A percentile compares a stretch with the other conserved stretches of the same genome.
Evolutionary conservation across 2,329 filamentous ascomycete genomes (phyloP).

Genomic region (Fusarium floridanum): DNA sequence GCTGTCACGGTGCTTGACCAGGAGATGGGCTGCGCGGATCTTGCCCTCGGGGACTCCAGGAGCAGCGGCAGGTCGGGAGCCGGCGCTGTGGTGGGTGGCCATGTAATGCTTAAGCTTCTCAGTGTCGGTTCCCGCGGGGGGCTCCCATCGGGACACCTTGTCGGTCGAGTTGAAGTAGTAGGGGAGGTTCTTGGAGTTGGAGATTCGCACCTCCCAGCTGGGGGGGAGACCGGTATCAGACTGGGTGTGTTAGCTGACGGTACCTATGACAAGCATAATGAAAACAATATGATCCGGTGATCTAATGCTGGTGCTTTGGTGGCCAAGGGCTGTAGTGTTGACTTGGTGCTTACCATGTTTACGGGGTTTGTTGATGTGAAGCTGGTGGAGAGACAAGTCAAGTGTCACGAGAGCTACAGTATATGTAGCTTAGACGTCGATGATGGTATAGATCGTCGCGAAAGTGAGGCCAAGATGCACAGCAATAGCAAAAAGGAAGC

Average conservation of each 20-base stretch:
- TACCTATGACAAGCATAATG: background rate
- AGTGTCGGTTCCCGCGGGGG: constrained; percentile 86
- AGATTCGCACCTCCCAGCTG: constrained; percentile 96
- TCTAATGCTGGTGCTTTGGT: background rate
- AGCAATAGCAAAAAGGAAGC: constrained; percentile 10
- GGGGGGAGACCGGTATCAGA: constrained; percentile 84
- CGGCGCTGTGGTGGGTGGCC: constrained; percentile 83
- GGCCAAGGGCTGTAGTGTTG: background rate
- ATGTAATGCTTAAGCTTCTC: constrained; percentile 96
- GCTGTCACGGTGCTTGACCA: constrained; percentile 93
- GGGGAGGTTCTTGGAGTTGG: constrained; percentile 97
- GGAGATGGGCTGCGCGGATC: constrained; percentile 91
- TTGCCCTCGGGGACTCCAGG: constrained; percentile 74
- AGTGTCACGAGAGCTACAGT: background rate
- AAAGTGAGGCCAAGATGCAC: background rate
- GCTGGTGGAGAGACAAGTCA: background rate
- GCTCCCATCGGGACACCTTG: constrained; percentile 95
- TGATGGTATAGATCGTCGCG: background rate
- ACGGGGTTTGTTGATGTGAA: constrained; percentile 9
- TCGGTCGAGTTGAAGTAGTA: constrained; percentile 96
- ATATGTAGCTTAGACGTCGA: background rate
- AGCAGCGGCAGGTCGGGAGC: constrained; percentile 56
- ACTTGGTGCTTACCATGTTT: constrained; percentile 32
- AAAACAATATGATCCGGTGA: background rate
- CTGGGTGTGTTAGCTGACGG: constrained; percentile 53